Base-by-base conservation (phyloP, 768 basidiomycete genomes). In the Cyclocybe aegerita region DNA sequence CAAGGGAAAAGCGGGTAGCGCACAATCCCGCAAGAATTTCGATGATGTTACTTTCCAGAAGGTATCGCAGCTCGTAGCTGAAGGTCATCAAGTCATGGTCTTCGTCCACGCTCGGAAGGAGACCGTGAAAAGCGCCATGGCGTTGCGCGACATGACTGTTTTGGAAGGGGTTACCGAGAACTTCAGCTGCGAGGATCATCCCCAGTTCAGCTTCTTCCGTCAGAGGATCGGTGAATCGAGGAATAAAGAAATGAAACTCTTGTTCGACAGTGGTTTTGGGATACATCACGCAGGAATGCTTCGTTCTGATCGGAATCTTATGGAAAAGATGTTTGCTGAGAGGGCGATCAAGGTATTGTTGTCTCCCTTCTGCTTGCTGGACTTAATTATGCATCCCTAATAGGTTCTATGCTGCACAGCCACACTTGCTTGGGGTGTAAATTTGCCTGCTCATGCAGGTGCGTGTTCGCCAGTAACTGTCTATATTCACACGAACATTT, bases 221-320 rank as follows among this genome's bases (percentile, higher is more conserved):
- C 77, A 83, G 50, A 85, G 84, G 47, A 80, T 98, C 35, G 81
- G 85, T 3, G 80, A 82, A 52, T 95, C 92, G 12, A 77, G 85
- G 57, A 99, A 99, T 65, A 92, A 91, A 65, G 97, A 98, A 70
- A 93, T 99, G 94, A 96, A 90, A 66, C 82, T 89, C 58, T 76
- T 99, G 11, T 97, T 97, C 60, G 90, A 93, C 50, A 67, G 72
- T 54, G 97, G 97, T 4, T 95, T 98, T 63, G 97, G 95, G 9
- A 98, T 99, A 40, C 96, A 98, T 67, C 97, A 99, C 69, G 97
- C 97, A 34, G 97, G 97, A 3, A 98, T 99, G 97, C 70, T 99
- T 53, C 78, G 97, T 41, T 82, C 86, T 6, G 97, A 99, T 63
- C 78, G 97, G 57, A 98, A 93, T 65, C 82, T 98, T 77, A 94